Evolutionary conservation across 345 rosid genomes (phyloP).

Genomic region (Litchi chinensis): DNA sequence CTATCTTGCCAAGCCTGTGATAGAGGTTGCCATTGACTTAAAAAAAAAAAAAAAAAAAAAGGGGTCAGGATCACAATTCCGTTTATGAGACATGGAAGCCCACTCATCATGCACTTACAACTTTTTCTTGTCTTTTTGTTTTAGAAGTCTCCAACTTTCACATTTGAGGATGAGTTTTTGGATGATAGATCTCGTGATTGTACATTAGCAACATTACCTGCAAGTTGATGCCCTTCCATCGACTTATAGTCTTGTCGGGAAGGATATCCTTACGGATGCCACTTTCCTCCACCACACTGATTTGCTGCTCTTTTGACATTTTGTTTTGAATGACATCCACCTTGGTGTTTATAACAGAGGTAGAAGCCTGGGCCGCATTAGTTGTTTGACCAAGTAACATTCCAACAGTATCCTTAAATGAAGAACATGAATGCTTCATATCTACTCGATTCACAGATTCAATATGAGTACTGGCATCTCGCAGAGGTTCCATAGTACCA

Average conservation of each 20-base stretch:
- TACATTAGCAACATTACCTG: conserved; percentile 33
- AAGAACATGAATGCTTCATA: conserved; percentile 32
- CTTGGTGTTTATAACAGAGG: conserved; percentile 36
- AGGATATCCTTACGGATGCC: conserved; percentile 36
- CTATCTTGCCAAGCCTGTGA: conserved; percentile 98
- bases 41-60: conserved; percentile 80
- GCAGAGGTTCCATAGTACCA: too few species aligned
- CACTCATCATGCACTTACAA: conserved; percentile 46
- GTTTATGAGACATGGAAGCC: conserved; percentile 39
- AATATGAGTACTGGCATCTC: conserved; percentile 37
- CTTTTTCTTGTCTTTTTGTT: conserved; percentile 65
- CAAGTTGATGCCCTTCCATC: conserved; percentile 35
- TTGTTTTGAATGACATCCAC: conserved; percentile 38
- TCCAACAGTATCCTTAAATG: conserved; percentile 42
- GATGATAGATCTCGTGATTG: conserved; percentile 44
- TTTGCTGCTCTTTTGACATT: conserved; percentile 45
- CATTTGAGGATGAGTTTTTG: conserved; percentile 45
- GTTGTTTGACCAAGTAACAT: conserved; percentile 36
- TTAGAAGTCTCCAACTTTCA: conserved; percentile 54
- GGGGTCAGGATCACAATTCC: conserved; percentile 76
- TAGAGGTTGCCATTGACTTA: conserved; percentile 94
- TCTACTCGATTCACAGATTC: conserved; percentile 38
- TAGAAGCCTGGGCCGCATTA: conserved; percentile 31
- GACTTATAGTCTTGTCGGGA: conserved; percentile 30
- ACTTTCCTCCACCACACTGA: conserved; percentile 33